These are phyloP conservation scores for Pulveroboletus sp. DNA, from an alignment of 768 basidiomycete genomes.

Conservation along the genomic window DNA sequence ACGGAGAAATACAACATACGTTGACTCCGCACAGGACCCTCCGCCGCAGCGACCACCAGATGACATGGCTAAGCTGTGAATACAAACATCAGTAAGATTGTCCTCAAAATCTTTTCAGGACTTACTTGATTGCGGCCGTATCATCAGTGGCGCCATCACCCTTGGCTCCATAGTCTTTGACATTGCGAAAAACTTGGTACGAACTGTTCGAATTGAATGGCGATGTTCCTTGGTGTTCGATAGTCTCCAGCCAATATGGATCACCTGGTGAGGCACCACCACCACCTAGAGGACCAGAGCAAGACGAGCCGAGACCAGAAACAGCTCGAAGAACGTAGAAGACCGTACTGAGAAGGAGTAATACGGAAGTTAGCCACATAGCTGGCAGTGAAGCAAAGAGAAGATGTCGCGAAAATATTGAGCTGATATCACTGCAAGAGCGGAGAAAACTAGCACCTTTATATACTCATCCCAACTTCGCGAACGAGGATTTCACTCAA, in stretches of 20 bases:
- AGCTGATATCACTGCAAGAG: background rate
- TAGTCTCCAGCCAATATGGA: constrained; percentile 69
- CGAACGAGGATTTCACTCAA: background rate
- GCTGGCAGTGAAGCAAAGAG: background rate
- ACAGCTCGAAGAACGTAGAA: background rate
- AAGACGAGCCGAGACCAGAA: constrained; percentile 45
- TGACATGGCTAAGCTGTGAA: constrained; percentile 57
- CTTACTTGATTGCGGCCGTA: constrained; percentile 69
- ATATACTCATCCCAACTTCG: constrained; percentile 9
- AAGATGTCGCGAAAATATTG: background rate
- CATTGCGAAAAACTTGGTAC: constrained; percentile 76
- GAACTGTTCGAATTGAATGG: constrained; percentile 54
- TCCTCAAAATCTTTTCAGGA: background rate
- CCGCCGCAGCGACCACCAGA: constrained; percentile 60
- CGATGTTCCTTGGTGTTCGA: constrained; percentile 69
- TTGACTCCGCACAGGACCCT: constrained; percentile 47
- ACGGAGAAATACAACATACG: constrained; percentile 25
- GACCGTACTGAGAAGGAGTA: constrained; percentile 10
- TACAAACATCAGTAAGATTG: constrained; percentile 3
- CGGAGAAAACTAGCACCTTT: background rate
- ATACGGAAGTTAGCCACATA: constrained; percentile 10
- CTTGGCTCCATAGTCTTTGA: constrained; percentile 56
- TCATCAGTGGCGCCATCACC: constrained; percentile 74
- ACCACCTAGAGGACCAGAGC: constrained; percentile 41
- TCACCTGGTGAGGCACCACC: constrained; percentile 42